Evolutionary conservation across 148 eudicot species (phyloP), one percentile per base, ranked within the genome.

Genomic region (Rhododendron molle): DNA sequence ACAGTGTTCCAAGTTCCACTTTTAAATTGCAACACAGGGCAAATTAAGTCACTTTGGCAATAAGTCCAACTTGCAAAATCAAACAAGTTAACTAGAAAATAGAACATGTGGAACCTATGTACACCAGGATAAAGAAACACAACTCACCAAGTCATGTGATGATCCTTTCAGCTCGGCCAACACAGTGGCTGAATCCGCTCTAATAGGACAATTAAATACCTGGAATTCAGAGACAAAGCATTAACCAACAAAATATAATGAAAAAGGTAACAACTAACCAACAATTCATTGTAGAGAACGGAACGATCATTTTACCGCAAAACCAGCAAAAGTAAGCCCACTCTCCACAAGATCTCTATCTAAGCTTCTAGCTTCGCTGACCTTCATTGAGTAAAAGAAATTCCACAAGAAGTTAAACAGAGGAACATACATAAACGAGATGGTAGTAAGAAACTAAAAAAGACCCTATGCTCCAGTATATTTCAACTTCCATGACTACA

Each of bases 171-270:
- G 89, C 87, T 95, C 99, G 60, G 95, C 83, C 92, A 97, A 86
- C 69, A 97, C 93, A 71, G 95, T 60, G 23, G 97, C 98, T 56
- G 99, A 97, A 87, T 97, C 99, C 72, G 90, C 88, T 89, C 99
- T 92, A 34, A 96, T 94, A 18, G 99, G 99, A 80, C 98, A 96
- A 81, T 93, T 94, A 83, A 96, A 96, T 54, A 97, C 99, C 99
- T 97, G 89, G 86, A 88, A 83, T 76, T 30, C 65, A 76, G 76
- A 81, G 12, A 73, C 62, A 46, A 38, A 54, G 58, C 80, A 86
- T n/a, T 47, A 83, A 28, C 18, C 40, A 9, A 49, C 15, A 40
- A 28, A 65, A 74, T 20, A 46, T 32, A 77, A 6, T 12, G 56
- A 32, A 44, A 26, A 44, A 16, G 20, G 16, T 2, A 74, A 28